Base-by-base conservation (phyloP, 495 filamentous ascomycete species). In the Penicillium diatomitis region DNA sequence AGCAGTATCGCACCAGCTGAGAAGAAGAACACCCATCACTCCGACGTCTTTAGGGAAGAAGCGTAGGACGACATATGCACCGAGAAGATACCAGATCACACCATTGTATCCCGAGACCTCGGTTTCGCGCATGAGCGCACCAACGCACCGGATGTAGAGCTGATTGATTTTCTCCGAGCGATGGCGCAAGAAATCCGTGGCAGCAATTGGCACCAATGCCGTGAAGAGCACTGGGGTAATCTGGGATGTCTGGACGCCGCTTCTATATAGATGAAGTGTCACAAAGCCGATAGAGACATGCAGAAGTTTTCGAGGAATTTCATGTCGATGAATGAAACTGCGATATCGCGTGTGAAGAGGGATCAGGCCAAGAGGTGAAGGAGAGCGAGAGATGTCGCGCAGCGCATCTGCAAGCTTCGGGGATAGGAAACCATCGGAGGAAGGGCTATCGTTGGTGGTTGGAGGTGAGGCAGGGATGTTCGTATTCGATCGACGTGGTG, bases 1-100 rank as follows among this genome's bases (percentile, higher is more conserved):
- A 36, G 92, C 94, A 4, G 94, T 96, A 60, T 99, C 92, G 63
- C 92, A 99, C 92, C 92, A 99, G 56, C 85, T 90, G 6, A 99
- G 78, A 43, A 99, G 76, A 49, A 97, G 72, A 9, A 96, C 83
- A 27, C 84, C 79, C 73, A 99, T 84, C 6, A 95, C 82, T 3
- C 84, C 88, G n/a, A 97, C 79, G 54, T 99, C 92, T 65, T 96
- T 97, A 29, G 90, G 90, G 63, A 90, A 90, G 66, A 88, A 90
- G 48, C 80, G 76, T 38, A 99, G 76, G 28, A 87, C 90, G 11
- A 80, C 76, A 74, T 88, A 96, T 20, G 90, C 84, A 9, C 92
- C 92, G 8, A 95, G 77, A 5, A 99, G 79, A 59, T 96, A 99
- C 77, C 86, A 96, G 47, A 99, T 90, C 46, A 96, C 91, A 37